Evolutionary conservation across 495 filamentous ascomycete species (phyloP).

Genomic region (Penicillium desertorum): DNA sequence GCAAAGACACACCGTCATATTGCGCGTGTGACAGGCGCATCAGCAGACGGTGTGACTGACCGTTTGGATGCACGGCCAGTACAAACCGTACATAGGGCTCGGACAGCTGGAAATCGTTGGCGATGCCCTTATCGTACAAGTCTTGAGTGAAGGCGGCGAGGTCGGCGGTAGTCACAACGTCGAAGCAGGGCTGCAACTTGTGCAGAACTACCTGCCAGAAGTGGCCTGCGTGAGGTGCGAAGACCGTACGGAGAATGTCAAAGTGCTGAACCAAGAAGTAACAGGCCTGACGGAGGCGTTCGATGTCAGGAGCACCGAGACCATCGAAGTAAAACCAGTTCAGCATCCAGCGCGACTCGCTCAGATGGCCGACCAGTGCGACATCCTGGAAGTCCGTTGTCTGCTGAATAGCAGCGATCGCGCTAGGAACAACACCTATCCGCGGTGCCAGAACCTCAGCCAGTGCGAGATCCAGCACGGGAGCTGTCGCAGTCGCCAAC

Average conservation of each 20-base stretch:
- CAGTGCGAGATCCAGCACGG: slow-evolving; percentile 18
- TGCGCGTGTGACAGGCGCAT: slow-evolving; percentile 30
- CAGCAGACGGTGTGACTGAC: slow-evolving; percentile 42
- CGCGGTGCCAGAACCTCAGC: slow-evolving; percentile 16
- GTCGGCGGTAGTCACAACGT: slow-evolving; percentile 13
- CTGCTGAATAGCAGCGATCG: slow-evolving; percentile 14
- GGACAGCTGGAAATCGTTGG: slow-evolving; percentile 47
- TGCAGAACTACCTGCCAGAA: slow-evolving; percentile 47
- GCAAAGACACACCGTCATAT: slow-evolving; percentile 35
- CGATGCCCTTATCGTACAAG: slow-evolving; percentile 36
- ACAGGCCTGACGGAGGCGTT: slow-evolving; percentile 41
- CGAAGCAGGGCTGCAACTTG: slow-evolving; percentile 10
- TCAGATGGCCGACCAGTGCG: slow-evolving; percentile 15
- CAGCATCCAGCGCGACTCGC: slow-evolving; percentile 15
- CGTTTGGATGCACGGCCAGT: slow-evolving; percentile 27
- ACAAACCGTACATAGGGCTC: slow-evolving; percentile 55
- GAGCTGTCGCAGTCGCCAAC: slow-evolving; percentile 29
- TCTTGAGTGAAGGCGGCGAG: slow-evolving; percentile 38
- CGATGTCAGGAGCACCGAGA: slow-evolving; percentile 13
- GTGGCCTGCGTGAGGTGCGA: slow-evolving; percentile 39
- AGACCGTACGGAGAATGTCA: slow-evolving; percentile 49
- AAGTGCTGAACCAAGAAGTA: slow-evolving; percentile 42
- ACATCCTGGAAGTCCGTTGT: slow-evolving; percentile 23
- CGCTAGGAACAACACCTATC: slow-evolving; percentile 4
- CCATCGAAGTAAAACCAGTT: slow-evolving; percentile 22